Evolutionary conservation across 345 rosid genomes (phyloP).

Genomic region (Microthlaspi erraticum): DNA sequence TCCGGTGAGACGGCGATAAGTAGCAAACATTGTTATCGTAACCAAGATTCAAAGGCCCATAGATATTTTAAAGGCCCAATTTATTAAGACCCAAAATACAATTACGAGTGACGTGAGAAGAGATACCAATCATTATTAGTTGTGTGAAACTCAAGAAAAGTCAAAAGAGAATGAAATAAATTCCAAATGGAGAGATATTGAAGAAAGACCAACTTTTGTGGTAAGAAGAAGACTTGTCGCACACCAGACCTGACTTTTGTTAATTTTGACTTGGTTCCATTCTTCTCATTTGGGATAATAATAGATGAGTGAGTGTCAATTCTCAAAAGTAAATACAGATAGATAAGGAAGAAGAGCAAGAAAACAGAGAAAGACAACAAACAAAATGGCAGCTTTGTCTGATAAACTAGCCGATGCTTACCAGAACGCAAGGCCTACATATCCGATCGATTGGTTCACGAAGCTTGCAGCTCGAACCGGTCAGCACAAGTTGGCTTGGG

Average conservation of each 20-base stretch:
- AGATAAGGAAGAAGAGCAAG: conserved; percentile 11
- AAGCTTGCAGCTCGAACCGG: conserved; percentile 58
- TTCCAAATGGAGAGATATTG: not conserved
- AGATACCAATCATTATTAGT: not conserved
- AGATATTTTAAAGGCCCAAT: not conserved
- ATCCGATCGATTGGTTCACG: conserved; percentile 60
- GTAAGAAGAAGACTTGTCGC: conserved; percentile 22
- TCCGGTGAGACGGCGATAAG: too few relatives aligned
- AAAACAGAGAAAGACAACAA: conserved; percentile 8
- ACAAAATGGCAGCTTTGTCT: conserved; percentile 54
- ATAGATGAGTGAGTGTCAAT: conserved; percentile 3
- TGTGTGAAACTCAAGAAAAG: conserved; percentile 1
- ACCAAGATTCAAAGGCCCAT: not conserved
- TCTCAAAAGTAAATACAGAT: conserved; percentile 1
- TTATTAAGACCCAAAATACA: not conserved
- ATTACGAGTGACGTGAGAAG: not conserved
- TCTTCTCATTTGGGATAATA: too few relatives aligned
- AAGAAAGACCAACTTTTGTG: not conserved
- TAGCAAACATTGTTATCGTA: not conserved
- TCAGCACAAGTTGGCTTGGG: conserved; percentile 64
- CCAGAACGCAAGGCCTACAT: conserved; percentile 58
- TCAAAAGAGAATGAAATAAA: not conserved
- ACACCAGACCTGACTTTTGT: conserved; percentile 35
- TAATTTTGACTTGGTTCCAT: conserved; percentile 22
- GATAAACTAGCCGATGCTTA: conserved; percentile 68